Base-by-base conservation (phyloP, 2,329 filamentous ascomycete species). In the Paramyrothecium roridum region DNA sequence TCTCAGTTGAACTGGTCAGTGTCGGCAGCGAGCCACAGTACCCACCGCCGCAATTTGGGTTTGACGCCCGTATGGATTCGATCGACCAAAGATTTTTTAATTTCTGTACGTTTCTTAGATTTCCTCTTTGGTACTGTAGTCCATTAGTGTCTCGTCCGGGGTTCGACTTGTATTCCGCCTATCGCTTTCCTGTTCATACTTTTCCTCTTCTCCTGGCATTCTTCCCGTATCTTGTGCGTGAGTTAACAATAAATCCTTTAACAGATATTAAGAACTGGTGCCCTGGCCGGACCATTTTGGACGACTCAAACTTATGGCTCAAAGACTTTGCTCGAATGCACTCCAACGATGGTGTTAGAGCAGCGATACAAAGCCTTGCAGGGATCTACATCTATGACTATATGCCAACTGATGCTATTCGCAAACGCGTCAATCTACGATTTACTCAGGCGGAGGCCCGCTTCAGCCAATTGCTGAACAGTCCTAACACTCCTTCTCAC, bases 301-400 rank as follows among this genome's bases (percentile, higher is more conserved):
- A 57, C 8, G 67, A 65, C 16, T 74, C 73, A 20, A 76, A 76
- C 55, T 62, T 73, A 2, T 76, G 73, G 73, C 59, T 75, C 17
- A 67, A 65, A 11, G 72, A 76, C 46, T 73, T 76, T 50, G 71
- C 71, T 6, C 63, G 66, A n/a, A 73, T 75, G 70, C 68, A 71
- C 21, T 63, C 68, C 22, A 67, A 65, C 23, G 56, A 61, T 16
- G 71, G 71, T 20, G 70, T 76, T 10, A 60, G 65, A 3, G 62
- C 66, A 23, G 73, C 73, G 7, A 73, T 76, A n/a, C 70, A 74
- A 47, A 72, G 72, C 21, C 63, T 76, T 2, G 71, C 73, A 3
- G 73, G 72, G 2, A 68, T 74, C 1, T 76, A 76, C 30, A 70
- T 76, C 7, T 73, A 74, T 54, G 73, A 76, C 54, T 76, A 75